These are phyloP conservation scores for Pythium aphanidermatum DNA, from an alignment of 352 stramenopile genomes.

Conservation along the genomic window DNA sequence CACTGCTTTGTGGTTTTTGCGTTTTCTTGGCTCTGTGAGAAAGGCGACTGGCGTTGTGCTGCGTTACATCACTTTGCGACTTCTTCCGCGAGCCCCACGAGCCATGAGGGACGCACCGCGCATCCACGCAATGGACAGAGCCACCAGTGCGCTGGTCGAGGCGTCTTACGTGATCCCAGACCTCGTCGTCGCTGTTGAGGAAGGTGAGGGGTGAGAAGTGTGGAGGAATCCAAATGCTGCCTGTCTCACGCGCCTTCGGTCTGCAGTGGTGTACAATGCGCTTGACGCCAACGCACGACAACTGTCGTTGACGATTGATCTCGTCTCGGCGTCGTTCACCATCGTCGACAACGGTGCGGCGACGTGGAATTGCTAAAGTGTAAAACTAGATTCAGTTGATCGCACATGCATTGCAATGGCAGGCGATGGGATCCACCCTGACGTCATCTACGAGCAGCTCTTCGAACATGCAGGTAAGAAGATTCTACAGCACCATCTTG, in stretches of 20 bases:
- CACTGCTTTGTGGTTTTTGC: too few relatives aligned
- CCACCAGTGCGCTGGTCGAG: conserved; percentile 36
- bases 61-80: too few relatives aligned
- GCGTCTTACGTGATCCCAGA: conserved; percentile 58
- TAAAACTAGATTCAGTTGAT: too few relatives aligned
- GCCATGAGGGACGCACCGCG: not conserved
- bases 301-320: conserved; percentile 41
- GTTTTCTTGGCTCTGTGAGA: too few relatives aligned
- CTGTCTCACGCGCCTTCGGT: not conserved
- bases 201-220: too few relatives aligned
- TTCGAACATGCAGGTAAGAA: conserved; percentile 38
- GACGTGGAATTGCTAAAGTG: not conserved
- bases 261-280: conserved; percentile 64
- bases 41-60: not conserved
- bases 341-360: conserved; percentile 60
- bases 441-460: conserved; percentile 41
- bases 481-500: too few relatives aligned
- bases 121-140: not conserved
- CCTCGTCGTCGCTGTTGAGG: conserved; percentile 49
- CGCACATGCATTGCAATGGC: not conserved
- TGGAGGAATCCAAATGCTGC: too few relatives aligned
- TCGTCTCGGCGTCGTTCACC: conserved; percentile 43
- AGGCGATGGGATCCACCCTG: conserved; percentile 59
- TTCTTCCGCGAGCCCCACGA: too few relatives aligned
- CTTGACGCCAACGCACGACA: conserved; percentile 50